Evolutionary conservation across 208 protist genomes (phyloP), one percentile per base, ranked within the genome.

Genomic region (Leishmania major): DNA sequence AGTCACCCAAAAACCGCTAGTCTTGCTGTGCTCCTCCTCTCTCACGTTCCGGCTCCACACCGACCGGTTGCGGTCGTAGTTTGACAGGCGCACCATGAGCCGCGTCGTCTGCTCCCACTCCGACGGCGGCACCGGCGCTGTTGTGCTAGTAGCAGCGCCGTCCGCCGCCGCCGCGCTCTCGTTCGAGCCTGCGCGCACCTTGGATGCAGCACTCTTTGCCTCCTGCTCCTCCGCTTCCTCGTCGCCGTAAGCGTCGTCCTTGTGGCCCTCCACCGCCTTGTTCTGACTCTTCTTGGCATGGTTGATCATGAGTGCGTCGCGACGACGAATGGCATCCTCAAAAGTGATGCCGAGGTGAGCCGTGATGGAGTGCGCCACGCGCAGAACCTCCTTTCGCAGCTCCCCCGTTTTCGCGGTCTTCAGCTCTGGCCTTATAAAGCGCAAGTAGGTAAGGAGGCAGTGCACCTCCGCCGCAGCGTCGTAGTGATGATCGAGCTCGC

Each of bases 401-500:
- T 84, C 92, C 10, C 45, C 72, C 1, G 82, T 49, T 15, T 89
- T 60, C 2, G 87, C 87, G 2, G 82, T 64, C 31, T 75, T 64
- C 82, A 95, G 67, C 51, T 92, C 78, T 22, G 95, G 93, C 11
- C 84, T 43, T 70, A 94, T 89, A 73, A 96, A 97, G 69, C 77
- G 66, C 62, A 96, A 77, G 83, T 96, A 98, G 8, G 77, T 84
- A 40, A 80, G 49, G 31, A 99, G 88, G 71, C 97, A 96, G 78
- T 96, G 83, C 57, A 99, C 89, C 89, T 99, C 98, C 0, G 96
- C 92, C 1, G 90, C 83, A 37, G 92, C 97, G 88, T 99, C 98
- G 84, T 95, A 99, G 84, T 98, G 97, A 85, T 98, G 94, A 83
- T 99, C 97, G 31, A 99, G 89, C 17, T 93, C n/a, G 25, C 84